Conservation (phyloP, 352 stramenopile species). For the Thalassiosira mediterranea region DNA sequence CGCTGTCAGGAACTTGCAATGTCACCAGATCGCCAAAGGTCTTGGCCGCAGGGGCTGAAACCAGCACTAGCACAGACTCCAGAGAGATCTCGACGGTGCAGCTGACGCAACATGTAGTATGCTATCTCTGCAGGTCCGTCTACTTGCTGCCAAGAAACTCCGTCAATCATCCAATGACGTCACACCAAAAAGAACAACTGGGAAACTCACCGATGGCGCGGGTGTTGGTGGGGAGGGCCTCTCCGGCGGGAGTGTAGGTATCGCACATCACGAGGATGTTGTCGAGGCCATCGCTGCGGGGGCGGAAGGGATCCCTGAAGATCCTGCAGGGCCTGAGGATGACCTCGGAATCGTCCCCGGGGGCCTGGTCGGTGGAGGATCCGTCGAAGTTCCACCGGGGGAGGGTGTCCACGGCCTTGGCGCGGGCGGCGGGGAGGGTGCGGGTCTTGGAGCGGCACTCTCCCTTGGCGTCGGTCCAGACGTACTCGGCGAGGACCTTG, state of each 20-base stretch:
- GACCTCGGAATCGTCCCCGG: constrained; percentile 96
- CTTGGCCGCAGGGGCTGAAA: no score
- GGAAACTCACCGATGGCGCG: constrained; percentile 79
- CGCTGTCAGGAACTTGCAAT: no score
- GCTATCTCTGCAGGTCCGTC: no score
- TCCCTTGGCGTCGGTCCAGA: constrained; percentile 93
- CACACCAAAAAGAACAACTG: not conserved
- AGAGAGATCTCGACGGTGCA: no score
- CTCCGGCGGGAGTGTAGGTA: constrained; percentile 93
- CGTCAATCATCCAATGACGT: constrained; percentile 5
- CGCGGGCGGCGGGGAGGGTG: constrained; percentile 84
- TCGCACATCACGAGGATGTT: constrained; percentile 98
- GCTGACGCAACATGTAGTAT: not conserved
- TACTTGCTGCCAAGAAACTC: no score
- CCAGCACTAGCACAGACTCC: no score
- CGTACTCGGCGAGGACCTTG: constrained; percentile 90
- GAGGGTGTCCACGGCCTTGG: constrained; percentile 84
- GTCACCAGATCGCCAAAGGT: no score
- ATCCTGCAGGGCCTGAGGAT: constrained; percentile 90
- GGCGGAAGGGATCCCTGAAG: constrained; percentile 96
- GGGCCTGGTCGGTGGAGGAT: constrained; percentile 94
- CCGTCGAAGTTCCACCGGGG: constrained; percentile 98
- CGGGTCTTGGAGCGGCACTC: constrained; percentile 94
- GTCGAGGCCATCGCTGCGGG: constrained; percentile 83
- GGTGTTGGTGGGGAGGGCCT: constrained; percentile 91